Conservation (phyloP, 257 asterid species). For the Pogostemon cablin region DNA sequence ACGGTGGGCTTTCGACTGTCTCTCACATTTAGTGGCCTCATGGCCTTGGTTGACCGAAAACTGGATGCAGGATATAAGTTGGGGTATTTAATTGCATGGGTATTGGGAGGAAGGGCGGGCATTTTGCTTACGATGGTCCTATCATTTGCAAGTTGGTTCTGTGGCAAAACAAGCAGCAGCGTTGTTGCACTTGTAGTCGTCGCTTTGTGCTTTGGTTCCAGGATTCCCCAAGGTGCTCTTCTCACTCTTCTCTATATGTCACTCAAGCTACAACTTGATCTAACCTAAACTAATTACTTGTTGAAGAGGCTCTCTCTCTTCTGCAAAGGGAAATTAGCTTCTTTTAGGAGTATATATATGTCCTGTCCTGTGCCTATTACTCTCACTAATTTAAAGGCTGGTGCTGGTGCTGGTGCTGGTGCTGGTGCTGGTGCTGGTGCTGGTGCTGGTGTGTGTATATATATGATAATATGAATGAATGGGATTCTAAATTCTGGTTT, state of each 20-base stretch:
- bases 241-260: slow-evolving; percentile 85
- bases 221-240: slow-evolving; percentile 88
- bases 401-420: no score
- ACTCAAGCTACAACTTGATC: slow-evolving; percentile 70
- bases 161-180: slow-evolving; percentile 83
- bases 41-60: slow-evolving; percentile 69
- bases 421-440: no score
- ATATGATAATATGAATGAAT: slow-evolving; percentile 6
- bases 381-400: no score
- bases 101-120: slow-evolving; percentile 73
- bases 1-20: slow-evolving; percentile 64
- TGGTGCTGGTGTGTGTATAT: no score
- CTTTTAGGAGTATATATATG: not conserved
- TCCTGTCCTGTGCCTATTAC: not conserved
- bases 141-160: slow-evolving; percentile 76
- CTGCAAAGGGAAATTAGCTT: not conserved
- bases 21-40: slow-evolving; percentile 64
- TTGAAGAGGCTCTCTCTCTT: not conserved
- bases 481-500: slow-evolving; percentile 17
- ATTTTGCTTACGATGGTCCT: slow-evolving; percentile 68
- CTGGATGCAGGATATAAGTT: slow-evolving; percentile 79
- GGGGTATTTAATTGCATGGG: slow-evolving; percentile 72
- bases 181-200: slow-evolving; percentile 62
- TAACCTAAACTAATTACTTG: slow-evolving; percentile 42
- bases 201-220: slow-evolving; percentile 82